Conservation (phyloP, 1,284 basidiomycete species). For the Abortiporus biennis region DNA sequence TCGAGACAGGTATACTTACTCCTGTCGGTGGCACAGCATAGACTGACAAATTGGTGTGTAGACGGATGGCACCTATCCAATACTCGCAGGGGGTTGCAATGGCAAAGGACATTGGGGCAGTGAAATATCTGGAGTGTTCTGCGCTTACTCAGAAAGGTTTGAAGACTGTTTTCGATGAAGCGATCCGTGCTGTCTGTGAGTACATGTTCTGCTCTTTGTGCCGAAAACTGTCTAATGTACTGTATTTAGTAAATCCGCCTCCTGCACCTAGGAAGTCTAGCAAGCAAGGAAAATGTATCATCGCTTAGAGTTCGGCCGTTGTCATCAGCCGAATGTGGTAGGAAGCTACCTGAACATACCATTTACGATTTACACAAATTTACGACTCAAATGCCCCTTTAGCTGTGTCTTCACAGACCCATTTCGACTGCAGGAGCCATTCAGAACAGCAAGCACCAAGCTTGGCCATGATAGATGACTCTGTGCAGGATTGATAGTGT, state of each 20-base stretch:
- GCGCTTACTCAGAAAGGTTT: constrained; percentile 97
- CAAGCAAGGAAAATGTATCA: constrained; percentile 50
- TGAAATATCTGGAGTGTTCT: constrained; percentile 96
- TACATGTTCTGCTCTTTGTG: constrained; percentile 19
- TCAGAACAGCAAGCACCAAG: too few relatives aligned
- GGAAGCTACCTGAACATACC: constrained; percentile 20
- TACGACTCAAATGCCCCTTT: constrained; percentile 25
- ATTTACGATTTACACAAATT: constrained; percentile 29
- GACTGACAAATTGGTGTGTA: constrained; percentile 23
- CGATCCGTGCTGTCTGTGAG: constrained; percentile 87
- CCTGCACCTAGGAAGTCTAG: constrained; percentile 47
- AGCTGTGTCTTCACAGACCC: constrained; percentile 7
- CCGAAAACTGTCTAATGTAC: constrained; percentile 8
- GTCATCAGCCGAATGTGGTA: constrained; percentile 8
- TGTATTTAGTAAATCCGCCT: constrained; percentile 65
- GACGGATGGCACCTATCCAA: constrained; percentile 91
- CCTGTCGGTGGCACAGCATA: not conserved
- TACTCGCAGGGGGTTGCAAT: constrained; percentile 89
- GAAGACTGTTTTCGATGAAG: constrained; percentile 97
- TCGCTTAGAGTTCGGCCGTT: constrained; percentile 51
- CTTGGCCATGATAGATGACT: too few relatives aligned
- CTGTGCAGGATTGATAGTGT: constrained; percentile 6
- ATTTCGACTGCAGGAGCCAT: constrained; percentile 5
- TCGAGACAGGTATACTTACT: constrained; percentile 67
- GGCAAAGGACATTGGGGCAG: constrained; percentile 91